Base-by-base conservation (phyloP, 352 stramenopile species). In the Bremia lactucae region DNA sequence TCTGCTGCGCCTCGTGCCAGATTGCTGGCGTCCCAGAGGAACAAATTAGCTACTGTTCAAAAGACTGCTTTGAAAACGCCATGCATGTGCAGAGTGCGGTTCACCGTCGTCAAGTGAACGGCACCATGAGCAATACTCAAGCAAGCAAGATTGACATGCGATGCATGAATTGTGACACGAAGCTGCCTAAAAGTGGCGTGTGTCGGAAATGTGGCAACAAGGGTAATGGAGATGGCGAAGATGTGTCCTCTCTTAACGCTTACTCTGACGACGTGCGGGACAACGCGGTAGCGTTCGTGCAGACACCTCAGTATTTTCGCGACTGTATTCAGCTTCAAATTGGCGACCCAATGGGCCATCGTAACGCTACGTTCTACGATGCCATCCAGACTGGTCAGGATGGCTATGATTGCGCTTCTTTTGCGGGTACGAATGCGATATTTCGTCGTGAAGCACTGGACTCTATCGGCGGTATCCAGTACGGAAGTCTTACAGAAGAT, bases 311-410 rank as follows among this genome's bases (percentile, higher is more conserved):
- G 64, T 91, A 87, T 59, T 91, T 91, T 55, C 73, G 74, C 31
- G 78, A 91, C 50, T 88, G 73, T 42, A 62, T 86, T 26, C 78
- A 91, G 43, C 62, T 91, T 11, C 75, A 85, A 44, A 81, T 91
- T 16, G 78, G 78, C 26, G 78, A 91, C 36, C 78, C 78, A 22
- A 66, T 87, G 25, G 78, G 78, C 8, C 78, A 91, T 45, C 78
- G 78, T 60, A 87, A 88, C 39, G 62, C 75, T 15, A 91, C 78
- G 31, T 91, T 91, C 55, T 91, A 87, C 59, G 78, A 91, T 60
- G 72, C 78, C 25, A 86, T 87, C 44, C 78, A 87, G 52, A 91
- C 75, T 1, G 78, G 75, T n/a, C 73, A 87, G 42, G 78, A 91
- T 58, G 78, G 78, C 23, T 91, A 87, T 45, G 72, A 91, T 40